Evolutionary conservation across 495 filamentous ascomycete genomes (phyloP).

Genomic region (Copromyces sp.): DNA sequence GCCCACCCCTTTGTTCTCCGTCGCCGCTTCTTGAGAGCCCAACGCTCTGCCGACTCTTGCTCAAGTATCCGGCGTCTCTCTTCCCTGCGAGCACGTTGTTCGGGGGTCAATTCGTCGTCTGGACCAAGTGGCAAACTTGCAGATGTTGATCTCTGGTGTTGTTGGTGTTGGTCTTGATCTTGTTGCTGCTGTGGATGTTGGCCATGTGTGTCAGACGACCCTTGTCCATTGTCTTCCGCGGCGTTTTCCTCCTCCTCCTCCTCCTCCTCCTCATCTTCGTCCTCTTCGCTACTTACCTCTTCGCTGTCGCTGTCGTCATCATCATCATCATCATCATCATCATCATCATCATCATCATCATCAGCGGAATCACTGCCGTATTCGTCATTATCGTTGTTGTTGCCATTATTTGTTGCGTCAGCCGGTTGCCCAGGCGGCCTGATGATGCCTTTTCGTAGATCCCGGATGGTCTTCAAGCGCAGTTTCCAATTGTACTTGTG

Average conservation of each 20-base stretch:
- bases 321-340: background rate
- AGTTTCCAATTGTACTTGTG: constrained; percentile 13
- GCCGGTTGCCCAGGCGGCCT: constrained; percentile 28
- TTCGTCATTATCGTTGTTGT: background rate
- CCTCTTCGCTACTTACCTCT: constrained; percentile 21
- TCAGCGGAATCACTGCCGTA: background rate
- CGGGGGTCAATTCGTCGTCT: constrained; percentile 38
- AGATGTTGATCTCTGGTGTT: background rate
- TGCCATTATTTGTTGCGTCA: constrained; percentile 23
- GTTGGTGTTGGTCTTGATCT: background rate
- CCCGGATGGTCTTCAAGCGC: constrained; percentile 53
- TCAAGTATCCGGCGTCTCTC: constrained; percentile 48
- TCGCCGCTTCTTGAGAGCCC: constrained; percentile 57
- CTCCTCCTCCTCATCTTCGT: background rate
- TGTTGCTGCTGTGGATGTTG: background rate
- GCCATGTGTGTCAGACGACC: background rate
- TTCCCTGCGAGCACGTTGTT: constrained; percentile 45
- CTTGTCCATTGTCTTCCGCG: background rate
- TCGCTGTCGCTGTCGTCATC: background rate
- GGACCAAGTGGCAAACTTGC: constrained; percentile 12
- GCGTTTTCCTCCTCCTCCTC: background rate
- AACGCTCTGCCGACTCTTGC: constrained; percentile 52
- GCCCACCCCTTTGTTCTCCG: constrained; percentile 62
- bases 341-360: background rate
- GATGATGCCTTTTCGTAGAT: constrained; percentile 47